Evolutionary conservation across 1,284 basidiomycete species (phyloP), one percentile per base, ranked within the genome.

Genomic region (Cryptococcus neoformans): DNA sequence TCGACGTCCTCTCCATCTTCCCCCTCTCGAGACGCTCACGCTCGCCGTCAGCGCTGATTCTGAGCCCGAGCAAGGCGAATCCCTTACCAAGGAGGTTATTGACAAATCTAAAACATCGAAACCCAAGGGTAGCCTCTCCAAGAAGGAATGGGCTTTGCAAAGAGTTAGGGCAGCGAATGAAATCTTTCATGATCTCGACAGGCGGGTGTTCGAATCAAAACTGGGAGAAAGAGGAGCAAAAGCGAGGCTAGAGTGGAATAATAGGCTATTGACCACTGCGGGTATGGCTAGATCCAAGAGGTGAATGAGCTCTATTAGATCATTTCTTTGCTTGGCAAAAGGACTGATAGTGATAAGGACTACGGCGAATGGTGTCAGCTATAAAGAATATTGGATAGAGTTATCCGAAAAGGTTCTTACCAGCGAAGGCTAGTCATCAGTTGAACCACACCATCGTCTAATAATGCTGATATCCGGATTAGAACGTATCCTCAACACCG

Each of bases 401-500:
- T 60, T 73, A 12, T 68, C 69, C 4, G 63, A 59, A 36, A 75
- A 75, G 51, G 72, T 75, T 1, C 59, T 69, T 42, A 67, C 65
- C 12, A 66, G 65, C 2, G 61, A 69, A 57, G 59, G 66, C 66
- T 38, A 47, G 70, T 53, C 14, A 14, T 39, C 12, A 40, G 17
- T 35, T 17, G 37, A 12, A 21, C 21, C 21, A 36, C 35, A n/a
- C n/a, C n/a, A 41, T 28, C 9, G 16, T 36, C 9, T 37, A 55
- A 35, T 41, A 5, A 36, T 37, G 21, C 21, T 21, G 21, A 21
- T 21, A 21, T 21, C 21, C 21, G 1, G 7, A 39, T n/a, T 45
- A 73, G 71, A 68, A 28, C 72, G 73, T 55, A 72, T 78, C 44
- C 55, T 67, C 17, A 66, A 60, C 50, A 78, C 76, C 0, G 69